Evolutionary conservation across 2,329 filamentous ascomycete genomes (phyloP), one percentile per base, ranked within the genome.

Genomic region (Aspergillus niger): DNA sequence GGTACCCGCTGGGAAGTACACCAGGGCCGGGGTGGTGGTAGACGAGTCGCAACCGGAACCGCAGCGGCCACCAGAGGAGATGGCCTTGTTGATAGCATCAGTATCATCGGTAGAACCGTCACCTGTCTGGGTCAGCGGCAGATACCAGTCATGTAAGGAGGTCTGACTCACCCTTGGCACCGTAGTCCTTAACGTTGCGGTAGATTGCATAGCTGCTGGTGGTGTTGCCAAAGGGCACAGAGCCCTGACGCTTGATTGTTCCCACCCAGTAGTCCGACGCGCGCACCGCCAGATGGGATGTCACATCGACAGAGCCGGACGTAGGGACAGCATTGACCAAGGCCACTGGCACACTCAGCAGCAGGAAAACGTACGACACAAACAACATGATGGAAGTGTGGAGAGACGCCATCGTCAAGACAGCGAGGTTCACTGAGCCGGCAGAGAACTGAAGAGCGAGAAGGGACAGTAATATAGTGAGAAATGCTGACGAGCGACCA

Each of bases 1-100:
- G 59, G 88, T 96, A 66, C 94, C 93, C 10, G 91, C 82, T 41
- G 92, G 93, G 81, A 98, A 96, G 81, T 96, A 98, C 56, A 98
- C 87, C 13, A 98, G 80, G 26, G 91, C 94, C 0, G 94, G 94
- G 1, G 87, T 86, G n/a, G 85, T 85, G 3, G 94, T 98, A 32
- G 85, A 86, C 1, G 92, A 96, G 73, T 95, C 90, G 73, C 94
- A 98, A 63, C 87, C 86, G 64, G 85, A 74, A 41, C 91, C 92
- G 72, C 94, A 98, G 47, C 94, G 90, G 69, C 84, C 82, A 28
- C 92, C 91, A n/a, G 86, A 85, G 5, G 85, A 82, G 70, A 97
- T 90, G 65, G 92, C 92, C 43, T 80, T 76, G 80, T 97, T 97
- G 83, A 98, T 97, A 58, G 93, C 91, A 0, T 78, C 88, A 0